These are phyloP conservation scores for Juncus inflexus DNA, from an alignment of 176 grass and related monocot species.

Conservation along the genomic window DNA sequence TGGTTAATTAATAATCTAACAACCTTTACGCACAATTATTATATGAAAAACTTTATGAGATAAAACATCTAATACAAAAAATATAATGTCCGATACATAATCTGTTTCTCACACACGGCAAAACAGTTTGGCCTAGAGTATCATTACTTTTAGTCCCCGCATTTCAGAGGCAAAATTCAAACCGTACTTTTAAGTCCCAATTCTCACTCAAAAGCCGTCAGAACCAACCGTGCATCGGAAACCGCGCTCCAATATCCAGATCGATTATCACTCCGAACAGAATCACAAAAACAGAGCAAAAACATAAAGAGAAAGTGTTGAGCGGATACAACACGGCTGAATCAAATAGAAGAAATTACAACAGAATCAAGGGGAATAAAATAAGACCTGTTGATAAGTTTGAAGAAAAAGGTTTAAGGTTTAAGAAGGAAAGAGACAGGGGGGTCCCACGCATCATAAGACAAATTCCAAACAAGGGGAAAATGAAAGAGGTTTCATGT, in stretches of 20 bases:
- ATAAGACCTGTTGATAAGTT: background rate
- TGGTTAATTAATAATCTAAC: no score
- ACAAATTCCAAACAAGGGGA: background rate
- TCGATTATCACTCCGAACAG: background rate
- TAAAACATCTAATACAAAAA: no score
- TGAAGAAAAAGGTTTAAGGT: no score
- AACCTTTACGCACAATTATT: no score
- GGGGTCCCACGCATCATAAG: background rate
- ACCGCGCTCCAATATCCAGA: background rate
- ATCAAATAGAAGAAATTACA: background rate
- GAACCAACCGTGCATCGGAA: background rate
- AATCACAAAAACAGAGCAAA: conserved; percentile 1
- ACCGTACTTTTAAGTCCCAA: conserved; percentile 16
- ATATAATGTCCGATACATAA: no score
- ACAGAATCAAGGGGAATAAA: background rate
- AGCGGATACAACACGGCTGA: background rate
- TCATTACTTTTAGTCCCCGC: no score
- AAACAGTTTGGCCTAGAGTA: no score
- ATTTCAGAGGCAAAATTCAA: no score
- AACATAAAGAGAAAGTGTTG: conserved; percentile 7
- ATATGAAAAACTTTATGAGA: no score
- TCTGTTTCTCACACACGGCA: no score
- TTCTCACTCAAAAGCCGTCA: conserved; percentile 15
- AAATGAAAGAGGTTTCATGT: background rate
- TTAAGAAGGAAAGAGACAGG: no score